phyloP scores from a whole-genome alignment of 345 rosid genomes.

The Streptanthus diversifolius region DNA sequence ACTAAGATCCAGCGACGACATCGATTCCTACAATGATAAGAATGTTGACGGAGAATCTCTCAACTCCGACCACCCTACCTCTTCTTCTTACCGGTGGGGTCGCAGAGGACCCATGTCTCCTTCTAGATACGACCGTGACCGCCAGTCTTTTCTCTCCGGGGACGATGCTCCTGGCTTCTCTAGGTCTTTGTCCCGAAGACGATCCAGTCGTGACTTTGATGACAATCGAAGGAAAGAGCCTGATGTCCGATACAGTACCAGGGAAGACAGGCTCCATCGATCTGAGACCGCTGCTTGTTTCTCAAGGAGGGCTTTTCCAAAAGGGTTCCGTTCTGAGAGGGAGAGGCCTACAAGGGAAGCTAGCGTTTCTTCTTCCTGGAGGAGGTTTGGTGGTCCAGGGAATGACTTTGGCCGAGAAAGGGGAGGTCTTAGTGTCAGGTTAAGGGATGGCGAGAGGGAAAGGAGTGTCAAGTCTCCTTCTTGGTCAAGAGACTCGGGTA shows the following conservation, averaged over 20 bases:
- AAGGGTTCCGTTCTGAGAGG: conserved; percentile 79
- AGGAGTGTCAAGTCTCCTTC: conserved; percentile 49
- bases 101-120: conserved; percentile 56
- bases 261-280: conserved; percentile 52
- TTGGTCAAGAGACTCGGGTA: conserved; percentile 53
- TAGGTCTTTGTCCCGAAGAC: conserved; percentile 49
- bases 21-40: conserved; percentile 55
- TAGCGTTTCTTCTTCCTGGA: conserved; percentile 73
- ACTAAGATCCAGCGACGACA: conserved; percentile 78
- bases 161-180: conserved; percentile 40
- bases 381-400: conserved; percentile 55
- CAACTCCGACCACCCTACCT: conserved; percentile 47
- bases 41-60: conserved; percentile 39
- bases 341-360: conserved; percentile 74
- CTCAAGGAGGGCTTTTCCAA: conserved; percentile 75
- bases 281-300: conserved; percentile 73
- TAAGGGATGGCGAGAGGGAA: conserved; percentile 39
- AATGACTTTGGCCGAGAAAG: conserved; percentile 41
- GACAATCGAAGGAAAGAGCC: conserved; percentile 57
- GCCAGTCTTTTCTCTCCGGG: conserved; percentile 38
- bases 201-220: conserved; percentile 64
- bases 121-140: conserved; percentile 62
- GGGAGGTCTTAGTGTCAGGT: conserved; percentile 18
- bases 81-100: conserved; percentile 51
- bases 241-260: conserved; percentile 40